phyloP scores from a whole-genome alignment of 2,329 filamentous ascomycete species.

The Pseudogymnoascus sp. region DNA sequence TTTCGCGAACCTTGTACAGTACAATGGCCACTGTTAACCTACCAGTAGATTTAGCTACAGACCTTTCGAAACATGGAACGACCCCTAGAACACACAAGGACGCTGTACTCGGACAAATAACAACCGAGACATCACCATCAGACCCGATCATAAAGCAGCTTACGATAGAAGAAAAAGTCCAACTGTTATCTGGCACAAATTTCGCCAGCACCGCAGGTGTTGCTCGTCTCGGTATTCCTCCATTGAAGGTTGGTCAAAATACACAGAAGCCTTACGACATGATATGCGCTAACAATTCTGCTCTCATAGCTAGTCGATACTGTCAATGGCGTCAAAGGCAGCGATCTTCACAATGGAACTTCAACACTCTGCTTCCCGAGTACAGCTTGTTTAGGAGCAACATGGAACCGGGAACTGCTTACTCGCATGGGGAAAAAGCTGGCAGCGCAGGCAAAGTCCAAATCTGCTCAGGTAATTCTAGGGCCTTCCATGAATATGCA shows the following conservation, averaged over 20 bases:
- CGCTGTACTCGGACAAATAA: not conserved
- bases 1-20: not conserved
- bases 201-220: constrained; percentile 25
- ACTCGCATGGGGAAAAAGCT: constrained; percentile 23
- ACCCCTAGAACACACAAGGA: not conserved
- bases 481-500: constrained; percentile 16
- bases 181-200: constrained; percentile 24
- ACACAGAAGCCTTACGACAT: not conserved
- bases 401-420: constrained; percentile 24
- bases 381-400: constrained; percentile 21
- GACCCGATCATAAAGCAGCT: constrained; percentile 18
- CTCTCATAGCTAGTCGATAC: constrained; percentile 11
- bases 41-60: not conserved
- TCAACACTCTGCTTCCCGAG: constrained; percentile 7
- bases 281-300: not conserved
- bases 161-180: constrained; percentile 28
- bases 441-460: constrained; percentile 24
- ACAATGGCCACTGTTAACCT: not conserved
- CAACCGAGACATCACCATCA: not conserved
- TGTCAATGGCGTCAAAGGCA: constrained; percentile 15
- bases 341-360: constrained; percentile 10
- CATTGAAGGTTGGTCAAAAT: constrained; percentile 22
- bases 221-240: constrained; percentile 23
- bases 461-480: constrained; percentile 18
- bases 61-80: not conserved